A percentile compares a stretch with the other conserved stretches of the same genome.
Conservation (phyloP, 257 asterid genomes). For the Rauvolfia tetraphylla region DNA sequence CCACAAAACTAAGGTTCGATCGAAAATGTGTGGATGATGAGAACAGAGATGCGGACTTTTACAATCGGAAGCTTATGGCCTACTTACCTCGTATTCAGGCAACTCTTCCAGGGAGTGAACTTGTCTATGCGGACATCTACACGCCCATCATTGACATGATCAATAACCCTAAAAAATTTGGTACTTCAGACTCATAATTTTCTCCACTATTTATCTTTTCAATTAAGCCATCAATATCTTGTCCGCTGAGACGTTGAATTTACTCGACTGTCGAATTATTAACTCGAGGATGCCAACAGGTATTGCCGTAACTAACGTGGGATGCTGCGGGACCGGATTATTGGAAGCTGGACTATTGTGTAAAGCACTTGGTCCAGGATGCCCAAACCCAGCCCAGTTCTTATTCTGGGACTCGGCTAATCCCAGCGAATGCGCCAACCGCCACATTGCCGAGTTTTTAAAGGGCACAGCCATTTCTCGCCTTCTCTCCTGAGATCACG, state of each 20-base stretch:
- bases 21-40: constrained; percentile 19
- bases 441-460: constrained; percentile 11
- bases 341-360: constrained; percentile 13
- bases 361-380: constrained; percentile 5
- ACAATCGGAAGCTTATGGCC: constrained; percentile 20
- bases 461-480: neutral
- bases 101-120: constrained; percentile 23
- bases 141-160: constrained; percentile 12
- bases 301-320: constrained; percentile 1
- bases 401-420: constrained; percentile 14
- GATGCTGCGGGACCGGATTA: constrained; percentile 21
- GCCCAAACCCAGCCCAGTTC: constrained; percentile 21
- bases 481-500: neutral
- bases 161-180: constrained; percentile 19
- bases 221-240: too few relatives aligned
- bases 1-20: constrained; percentile 4
- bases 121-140: constrained; percentile 31
- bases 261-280: neutral
- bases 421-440: constrained; percentile 17
- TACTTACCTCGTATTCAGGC: constrained; percentile 18
- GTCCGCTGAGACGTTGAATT: neutral
- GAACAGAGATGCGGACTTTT: constrained; percentile 12
- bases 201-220: too few relatives aligned
- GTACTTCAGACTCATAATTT: constrained; percentile 2
- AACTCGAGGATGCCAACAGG: constrained; percentile 17